Evolutionary conservation across 495 filamentous ascomycete genomes (phyloP).

Genomic region (Penicillium pulvis): DNA sequence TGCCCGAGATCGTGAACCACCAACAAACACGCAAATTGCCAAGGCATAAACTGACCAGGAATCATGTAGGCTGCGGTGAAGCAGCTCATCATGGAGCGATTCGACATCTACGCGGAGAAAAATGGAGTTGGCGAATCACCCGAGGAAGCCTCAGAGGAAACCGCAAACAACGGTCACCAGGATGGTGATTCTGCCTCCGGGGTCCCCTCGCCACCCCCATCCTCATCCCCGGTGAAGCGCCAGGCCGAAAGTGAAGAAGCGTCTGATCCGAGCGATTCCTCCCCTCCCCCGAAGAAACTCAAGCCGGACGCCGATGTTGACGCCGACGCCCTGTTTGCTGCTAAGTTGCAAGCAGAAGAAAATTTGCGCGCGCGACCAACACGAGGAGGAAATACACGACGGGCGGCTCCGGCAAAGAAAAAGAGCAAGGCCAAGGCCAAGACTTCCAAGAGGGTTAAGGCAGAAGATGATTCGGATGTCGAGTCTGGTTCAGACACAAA

Average conservation of each 20-base stretch:
- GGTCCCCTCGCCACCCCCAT: conserved; percentile 50
- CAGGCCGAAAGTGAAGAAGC: conserved; percentile 51
- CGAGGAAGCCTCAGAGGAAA: conserved; percentile 22
- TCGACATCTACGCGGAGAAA: conserved; percentile 71
- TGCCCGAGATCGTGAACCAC: not conserved
- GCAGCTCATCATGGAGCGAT: conserved; percentile 81
- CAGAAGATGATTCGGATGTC: conserved; percentile 78
- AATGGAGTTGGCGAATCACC: conserved; percentile 41
- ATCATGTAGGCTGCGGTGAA: conserved; percentile 71
- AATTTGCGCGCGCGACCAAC: conserved; percentile 75
- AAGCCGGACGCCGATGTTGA: conserved; percentile 59
- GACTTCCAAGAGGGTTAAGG: conserved; percentile 72
- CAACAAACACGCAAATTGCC: not conserved
- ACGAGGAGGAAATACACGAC: conserved; percentile 60
- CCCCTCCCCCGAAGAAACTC: conserved; percentile 57
- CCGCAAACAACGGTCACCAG: conserved; percentile 47
- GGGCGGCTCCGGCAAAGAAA: conserved; percentile 61
- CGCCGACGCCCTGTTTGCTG: conserved; percentile 82
- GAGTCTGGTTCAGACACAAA: conserved; percentile 63
- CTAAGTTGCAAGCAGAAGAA: conserved; percentile 88
- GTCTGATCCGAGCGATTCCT: conserved; percentile 46
- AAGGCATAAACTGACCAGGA: not conserved
- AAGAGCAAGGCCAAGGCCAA: conserved; percentile 78
- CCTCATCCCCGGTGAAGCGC: conserved; percentile 59
- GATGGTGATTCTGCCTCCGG: conserved; percentile 36